Base-by-base conservation (phyloP, 768 basidiomycete species). In the Strobilomyces dryophilus region DNA sequence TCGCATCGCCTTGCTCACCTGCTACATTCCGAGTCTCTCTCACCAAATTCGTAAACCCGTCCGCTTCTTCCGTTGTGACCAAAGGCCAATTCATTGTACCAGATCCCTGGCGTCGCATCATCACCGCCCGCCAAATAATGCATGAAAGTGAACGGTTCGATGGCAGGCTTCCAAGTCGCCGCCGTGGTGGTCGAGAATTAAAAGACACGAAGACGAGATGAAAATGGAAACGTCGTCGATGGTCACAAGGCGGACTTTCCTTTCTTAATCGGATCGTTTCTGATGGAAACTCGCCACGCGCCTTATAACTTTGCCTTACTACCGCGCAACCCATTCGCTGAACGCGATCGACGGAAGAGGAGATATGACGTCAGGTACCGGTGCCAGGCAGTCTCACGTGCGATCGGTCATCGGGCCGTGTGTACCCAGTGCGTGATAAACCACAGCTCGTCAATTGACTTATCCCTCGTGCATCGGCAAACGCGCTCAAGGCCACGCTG, bases 231-330 rank as follows among this genome's bases (percentile, higher is more conserved):
- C 17, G 32, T 40, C 29, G 45, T 49, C 37, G 48, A 60, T 59
- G 44, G 62, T 9, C 71, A 65, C 47, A 79, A 61, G 15, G 72
- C 69, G 69, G 79, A 40, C 40, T 20, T 31, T 32, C 18, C 74
- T 58, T 77, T 26, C 20, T 3, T 47, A 74, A 52, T 77, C 42
- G 17, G 36, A 24, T 5, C 7, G 64, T 26, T 56, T 27, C 62
- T 55, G 47, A 56, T 49, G 52, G 41, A 32, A 66, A 39, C 73
- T 49, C 45, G 71, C 70, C 41, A 75, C 62, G 9, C 60, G 49
- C 39, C 56, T 60, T 17, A 68, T 58, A 24, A 4, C 27, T 63
- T 62, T 34, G 61, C 64, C 26, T 65, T 63, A 17, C 46, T 71
- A 47, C 11, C 55, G 58, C 15, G 51, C 76, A 76, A 56, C 37